These are phyloP conservation scores for Nannizziopsis barbatae DNA, from an alignment of 2,329 filamentous ascomycete species.

Conservation along the genomic window DNA sequence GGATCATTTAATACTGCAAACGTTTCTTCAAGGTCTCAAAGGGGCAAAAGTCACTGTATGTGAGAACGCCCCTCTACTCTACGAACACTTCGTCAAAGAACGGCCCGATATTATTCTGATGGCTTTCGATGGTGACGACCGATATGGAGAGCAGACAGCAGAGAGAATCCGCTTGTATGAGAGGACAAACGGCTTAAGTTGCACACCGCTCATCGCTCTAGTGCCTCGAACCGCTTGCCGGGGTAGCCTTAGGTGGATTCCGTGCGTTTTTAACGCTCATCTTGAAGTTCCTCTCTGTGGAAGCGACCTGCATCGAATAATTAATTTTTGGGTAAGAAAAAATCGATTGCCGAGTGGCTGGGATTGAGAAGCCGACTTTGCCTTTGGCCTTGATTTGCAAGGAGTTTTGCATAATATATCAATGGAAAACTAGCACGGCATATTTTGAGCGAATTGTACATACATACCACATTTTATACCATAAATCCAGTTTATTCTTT, in stretches of 20 bases:
- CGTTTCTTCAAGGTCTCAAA: neutral
- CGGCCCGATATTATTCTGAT: slow-evolving; percentile 1
- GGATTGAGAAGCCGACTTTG: neutral
- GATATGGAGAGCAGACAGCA: slow-evolving; percentile 1
- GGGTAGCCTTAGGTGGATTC: neutral
- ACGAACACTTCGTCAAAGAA: neutral
- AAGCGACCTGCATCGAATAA: slow-evolving; percentile 1
- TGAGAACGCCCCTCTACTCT: neutral
- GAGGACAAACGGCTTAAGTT: neutral
- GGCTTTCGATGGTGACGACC: neutral
- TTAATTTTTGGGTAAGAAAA: slow-evolving; percentile 5
- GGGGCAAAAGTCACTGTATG: neutral
- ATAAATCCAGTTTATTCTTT: no score
- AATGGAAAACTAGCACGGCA: no score
- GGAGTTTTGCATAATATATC: no score
- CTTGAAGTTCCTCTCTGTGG: slow-evolving; percentile 1
- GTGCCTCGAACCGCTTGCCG: neutral
- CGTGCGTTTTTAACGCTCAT: slow-evolving; percentile 1
- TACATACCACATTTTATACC: no score
- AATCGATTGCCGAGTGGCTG: neutral
- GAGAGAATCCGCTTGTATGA: neutral
- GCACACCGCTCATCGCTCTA: slow-evolving; percentile 5
- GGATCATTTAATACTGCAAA: neutral
- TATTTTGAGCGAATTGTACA: no score
- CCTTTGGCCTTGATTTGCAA: neutral